phyloP scores from a whole-genome alignment of 768 basidiomycete genomes.

The Albatrellus ellisii region DNA sequence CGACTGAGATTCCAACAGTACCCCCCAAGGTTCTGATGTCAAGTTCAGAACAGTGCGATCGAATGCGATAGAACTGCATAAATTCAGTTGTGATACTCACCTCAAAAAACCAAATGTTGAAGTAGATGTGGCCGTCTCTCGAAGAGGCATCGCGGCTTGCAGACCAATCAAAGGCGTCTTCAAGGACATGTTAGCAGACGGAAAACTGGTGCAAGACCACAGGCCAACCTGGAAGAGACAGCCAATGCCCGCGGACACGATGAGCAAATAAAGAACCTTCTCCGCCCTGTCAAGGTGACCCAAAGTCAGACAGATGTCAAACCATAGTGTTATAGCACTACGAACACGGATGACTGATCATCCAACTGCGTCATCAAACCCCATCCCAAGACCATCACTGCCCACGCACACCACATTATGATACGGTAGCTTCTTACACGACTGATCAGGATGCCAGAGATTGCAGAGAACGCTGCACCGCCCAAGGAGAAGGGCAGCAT shows the following conservation, averaged over 20 bases:
- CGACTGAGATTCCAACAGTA: slow-evolving; percentile 63
- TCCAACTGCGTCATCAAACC: slow-evolving; percentile 65
- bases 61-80: not conserved
- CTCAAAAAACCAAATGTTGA: slow-evolving; percentile 58
- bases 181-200: not conserved
- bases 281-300: slow-evolving; percentile 29
- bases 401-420: slow-evolving; percentile 50
- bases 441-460: slow-evolving; percentile 45
- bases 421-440: slow-evolving; percentile 44
- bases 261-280: slow-evolving; percentile 49
- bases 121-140: slow-evolving; percentile 79
- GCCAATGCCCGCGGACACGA: slow-evolving; percentile 55
- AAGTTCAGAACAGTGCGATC: slow-evolving; percentile 2
- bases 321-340: not conserved
- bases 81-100: too few species aligned
- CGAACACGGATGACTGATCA: slow-evolving; percentile 36
- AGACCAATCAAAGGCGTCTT: slow-evolving; percentile 58
- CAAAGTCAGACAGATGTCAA: slow-evolving; percentile 1
- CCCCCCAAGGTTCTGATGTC: slow-evolving; percentile 48
- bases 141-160: slow-evolving; percentile 80
- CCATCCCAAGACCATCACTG: slow-evolving; percentile 44
- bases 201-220: slow-evolving; percentile 4
- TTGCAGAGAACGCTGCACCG: slow-evolving; percentile 35
- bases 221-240: slow-evolving; percentile 43
- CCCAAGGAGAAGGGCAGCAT: slow-evolving; percentile 70